phyloP scores from a whole-genome alignment of 148 eudicot genomes.

The Silene latifolia region DNA sequence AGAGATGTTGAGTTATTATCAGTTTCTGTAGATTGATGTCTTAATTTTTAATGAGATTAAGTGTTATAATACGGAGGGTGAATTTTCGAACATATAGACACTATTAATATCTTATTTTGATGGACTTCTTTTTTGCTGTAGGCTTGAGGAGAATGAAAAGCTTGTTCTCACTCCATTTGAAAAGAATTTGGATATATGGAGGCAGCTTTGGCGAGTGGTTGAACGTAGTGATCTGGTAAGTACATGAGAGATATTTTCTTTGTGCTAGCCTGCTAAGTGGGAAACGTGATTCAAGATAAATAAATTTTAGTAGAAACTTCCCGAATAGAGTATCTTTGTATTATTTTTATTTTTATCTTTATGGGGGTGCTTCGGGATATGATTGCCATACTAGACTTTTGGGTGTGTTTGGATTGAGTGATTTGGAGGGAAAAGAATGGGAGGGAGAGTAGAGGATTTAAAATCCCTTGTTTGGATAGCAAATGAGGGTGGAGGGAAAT shows the following conservation, averaged over 20 bases:
- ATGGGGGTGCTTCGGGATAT: neutral
- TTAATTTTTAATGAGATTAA: neutral
- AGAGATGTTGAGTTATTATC: neutral
- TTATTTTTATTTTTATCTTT: neutral
- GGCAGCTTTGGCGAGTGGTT: constrained; percentile 99
- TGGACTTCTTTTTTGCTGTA: constrained; percentile 24
- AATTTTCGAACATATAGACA: neutral
- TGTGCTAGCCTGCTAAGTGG: neutral
- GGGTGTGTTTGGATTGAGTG: constrained; percentile 52
- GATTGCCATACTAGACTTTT: neutral
- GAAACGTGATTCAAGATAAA: neutral
- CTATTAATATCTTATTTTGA: neutral
- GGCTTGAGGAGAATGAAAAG: constrained; percentile 91
- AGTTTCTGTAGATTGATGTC: neutral
- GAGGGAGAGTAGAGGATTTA: too few species aligned
- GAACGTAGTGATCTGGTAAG: constrained; percentile 98
- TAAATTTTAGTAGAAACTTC: neutral
- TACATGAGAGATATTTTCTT: constrained; percentile 11
- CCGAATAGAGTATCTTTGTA: neutral
- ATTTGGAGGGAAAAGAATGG: too few species aligned
- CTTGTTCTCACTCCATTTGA: constrained; percentile 98
- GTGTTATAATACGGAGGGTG: constrained; percentile 1
- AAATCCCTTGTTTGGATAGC: too few species aligned
- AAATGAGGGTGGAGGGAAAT: too few species aligned
- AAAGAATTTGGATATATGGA: constrained; percentile 97